A percentile compares a stretch with the other conserved stretches of the same genome.
Conservation (phyloP, 2,329 filamentous ascomycete species). For the Penicillium sp. region DNA sequence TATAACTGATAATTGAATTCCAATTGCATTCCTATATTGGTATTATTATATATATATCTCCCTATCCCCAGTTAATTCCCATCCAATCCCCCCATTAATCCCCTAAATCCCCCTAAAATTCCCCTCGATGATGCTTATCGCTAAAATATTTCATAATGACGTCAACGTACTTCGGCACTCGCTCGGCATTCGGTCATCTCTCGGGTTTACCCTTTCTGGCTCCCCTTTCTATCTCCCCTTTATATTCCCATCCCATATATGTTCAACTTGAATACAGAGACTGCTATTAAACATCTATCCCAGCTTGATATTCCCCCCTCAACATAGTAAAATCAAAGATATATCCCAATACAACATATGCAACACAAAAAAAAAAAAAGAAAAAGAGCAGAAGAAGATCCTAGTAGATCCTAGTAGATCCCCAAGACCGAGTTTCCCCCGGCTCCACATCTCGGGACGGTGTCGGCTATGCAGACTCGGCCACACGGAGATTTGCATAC, state of each 20-base stretch:
- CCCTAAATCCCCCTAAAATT: not conserved
- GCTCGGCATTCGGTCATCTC: not conserved
- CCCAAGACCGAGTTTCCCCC: constrained; percentile 3
- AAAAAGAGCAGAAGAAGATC: too few species aligned
- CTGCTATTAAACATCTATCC: not conserved
- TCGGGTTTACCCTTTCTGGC: not conserved
- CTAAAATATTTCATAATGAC: not conserved
- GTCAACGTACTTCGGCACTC: not conserved
- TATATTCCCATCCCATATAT: too few species aligned
- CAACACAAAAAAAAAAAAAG: not conserved
- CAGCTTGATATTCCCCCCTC: not conserved
- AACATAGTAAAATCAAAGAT: not conserved
- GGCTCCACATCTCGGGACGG: constrained; percentile 28
- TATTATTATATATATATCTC: not conserved
- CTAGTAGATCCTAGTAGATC: not conserved
- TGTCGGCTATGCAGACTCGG: constrained; percentile 35
- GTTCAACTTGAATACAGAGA: not conserved
- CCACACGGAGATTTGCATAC: constrained; percentile 30
- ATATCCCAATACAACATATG: not conserved
- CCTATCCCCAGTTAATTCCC: not conserved
- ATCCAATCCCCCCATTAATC: not conserved
- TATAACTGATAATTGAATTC: not conserved
- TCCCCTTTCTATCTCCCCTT: too few species aligned
- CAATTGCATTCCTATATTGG: not conserved
- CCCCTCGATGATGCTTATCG: not conserved